These are phyloP conservation scores for Porphyrellus cyaneotinctus DNA, from an alignment of 768 basidiomycete genomes.

Conservation along the genomic window DNA sequence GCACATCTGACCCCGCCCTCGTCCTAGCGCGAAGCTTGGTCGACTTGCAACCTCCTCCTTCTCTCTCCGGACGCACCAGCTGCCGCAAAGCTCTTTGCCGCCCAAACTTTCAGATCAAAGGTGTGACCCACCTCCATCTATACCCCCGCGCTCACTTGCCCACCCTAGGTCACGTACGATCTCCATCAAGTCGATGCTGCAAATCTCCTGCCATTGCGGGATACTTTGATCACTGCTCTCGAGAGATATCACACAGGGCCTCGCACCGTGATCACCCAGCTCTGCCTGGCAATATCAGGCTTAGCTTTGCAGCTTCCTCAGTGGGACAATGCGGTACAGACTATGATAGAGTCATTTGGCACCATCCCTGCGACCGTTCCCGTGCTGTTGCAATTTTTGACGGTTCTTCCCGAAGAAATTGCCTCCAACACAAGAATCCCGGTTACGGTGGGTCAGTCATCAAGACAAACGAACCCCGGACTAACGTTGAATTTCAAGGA, in stretches of 20 bases:
- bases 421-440: slow-evolving; percentile 82
- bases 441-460: slow-evolving; percentile 62
- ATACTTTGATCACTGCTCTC: slow-evolving; percentile 80
- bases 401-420: slow-evolving; percentile 87
- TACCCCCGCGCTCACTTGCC: slow-evolving; percentile 32
- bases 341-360: slow-evolving; percentile 83
- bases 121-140: slow-evolving; percentile 41
- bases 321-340: slow-evolving; percentile 79
- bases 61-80: slow-evolving; percentile 71
- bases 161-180: slow-evolving; percentile 86
- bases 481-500: slow-evolving; percentile 45
- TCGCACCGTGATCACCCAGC: slow-evolving; percentile 78
- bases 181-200: slow-evolving; percentile 76
- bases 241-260: slow-evolving; percentile 71
- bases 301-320: slow-evolving; percentile 84
- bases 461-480: background rate
- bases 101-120: slow-evolving; percentile 94
- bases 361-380: slow-evolving; percentile 80
- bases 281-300: slow-evolving; percentile 87
- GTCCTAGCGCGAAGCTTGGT: slow-evolving; percentile 94
- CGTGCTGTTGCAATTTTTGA: slow-evolving; percentile 83
- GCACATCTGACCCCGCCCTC: slow-evolving; percentile 64
- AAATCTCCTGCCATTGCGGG: slow-evolving; percentile 75
- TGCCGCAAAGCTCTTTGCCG: slow-evolving; percentile 88
- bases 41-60: slow-evolving; percentile 88